A percentile compares a stretch with the other conserved stretches of the same genome.
Evolutionary conservation across 257 asterid genomes (phyloP).

Genomic region (Ilex asprella): DNA sequence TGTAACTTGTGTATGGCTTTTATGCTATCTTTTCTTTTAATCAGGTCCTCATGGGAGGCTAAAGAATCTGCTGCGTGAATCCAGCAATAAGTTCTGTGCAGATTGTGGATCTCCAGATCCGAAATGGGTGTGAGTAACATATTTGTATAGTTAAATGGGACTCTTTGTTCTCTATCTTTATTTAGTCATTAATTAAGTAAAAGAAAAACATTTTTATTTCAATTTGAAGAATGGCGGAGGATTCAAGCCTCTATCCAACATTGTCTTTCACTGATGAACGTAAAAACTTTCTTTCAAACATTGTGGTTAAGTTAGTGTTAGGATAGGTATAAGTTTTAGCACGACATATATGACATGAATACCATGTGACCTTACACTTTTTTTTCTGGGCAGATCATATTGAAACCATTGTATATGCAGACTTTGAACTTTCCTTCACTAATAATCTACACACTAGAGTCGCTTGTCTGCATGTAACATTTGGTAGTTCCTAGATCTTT

Average conservation of each 20-base stretch:
- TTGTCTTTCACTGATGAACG: neutral
- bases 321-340: too few relatives aligned
- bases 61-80: constrained; percentile 52
- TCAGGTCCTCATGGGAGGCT: constrained; percentile 62
- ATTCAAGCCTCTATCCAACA: neutral
- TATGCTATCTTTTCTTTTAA: constrained; percentile 7
- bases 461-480: too few relatives aligned
- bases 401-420: too few relatives aligned
- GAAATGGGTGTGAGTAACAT: constrained; percentile 83
- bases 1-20: constrained; percentile 10
- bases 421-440: too few relatives aligned
- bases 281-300: too few relatives aligned
- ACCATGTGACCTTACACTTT: too few relatives aligned
- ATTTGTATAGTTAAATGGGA: neutral
- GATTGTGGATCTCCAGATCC: constrained; percentile 95
- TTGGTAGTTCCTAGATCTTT: too few relatives aligned
- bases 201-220: too few relatives aligned
- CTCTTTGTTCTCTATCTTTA: neutral
- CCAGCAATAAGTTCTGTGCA: constrained; percentile 68
- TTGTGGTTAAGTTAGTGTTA: too few relatives aligned
- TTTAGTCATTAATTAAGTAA: neutral
- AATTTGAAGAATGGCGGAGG: neutral
- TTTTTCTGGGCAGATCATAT: too few relatives aligned
- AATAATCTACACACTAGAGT: too few relatives aligned
- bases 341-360: too few relatives aligned